phyloP scores from a whole-genome alignment of 2,329 filamentous ascomycete genomes.

The Monilinia laxa region DNA sequence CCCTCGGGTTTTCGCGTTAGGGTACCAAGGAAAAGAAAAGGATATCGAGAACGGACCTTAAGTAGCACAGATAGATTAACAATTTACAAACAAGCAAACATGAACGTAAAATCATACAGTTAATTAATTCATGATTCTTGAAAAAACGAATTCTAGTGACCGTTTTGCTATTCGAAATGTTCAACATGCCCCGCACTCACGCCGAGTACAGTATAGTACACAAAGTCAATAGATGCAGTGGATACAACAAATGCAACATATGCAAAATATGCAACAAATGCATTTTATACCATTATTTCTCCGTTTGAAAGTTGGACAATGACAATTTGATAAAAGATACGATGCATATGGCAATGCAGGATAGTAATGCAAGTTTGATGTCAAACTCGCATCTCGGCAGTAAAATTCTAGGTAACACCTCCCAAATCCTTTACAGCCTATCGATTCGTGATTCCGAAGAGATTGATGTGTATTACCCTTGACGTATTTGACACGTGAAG shows the following conservation, averaged over 20 bases:
- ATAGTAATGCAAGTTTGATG: not conserved
- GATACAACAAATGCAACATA: not conserved
- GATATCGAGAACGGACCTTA: too few relatives aligned
- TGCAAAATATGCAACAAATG: not conserved
- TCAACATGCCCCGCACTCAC: not conserved
- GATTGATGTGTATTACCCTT: not conserved
- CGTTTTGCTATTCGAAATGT: not conserved
- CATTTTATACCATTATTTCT: not conserved
- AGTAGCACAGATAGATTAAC: too few relatives aligned
- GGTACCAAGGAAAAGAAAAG: not conserved
- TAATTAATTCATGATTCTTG: not conserved
- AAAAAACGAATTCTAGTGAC: not conserved
- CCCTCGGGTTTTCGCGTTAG: not conserved
- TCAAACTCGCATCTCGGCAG: slow-evolving; percentile 12
- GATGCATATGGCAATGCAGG: not conserved
- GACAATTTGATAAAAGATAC: not conserved
- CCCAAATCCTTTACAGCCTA: not conserved
- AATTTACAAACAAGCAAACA: not conserved
- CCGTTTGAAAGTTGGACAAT: too few relatives aligned
- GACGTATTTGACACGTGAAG: not conserved
- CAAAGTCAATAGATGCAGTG: not conserved
- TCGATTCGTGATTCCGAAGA: not conserved
- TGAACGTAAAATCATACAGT: not conserved
- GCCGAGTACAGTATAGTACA: not conserved
- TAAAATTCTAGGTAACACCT: not conserved